Conservation (phyloP, 495 filamentous ascomycete species). For the Immersiella caudata region DNA sequence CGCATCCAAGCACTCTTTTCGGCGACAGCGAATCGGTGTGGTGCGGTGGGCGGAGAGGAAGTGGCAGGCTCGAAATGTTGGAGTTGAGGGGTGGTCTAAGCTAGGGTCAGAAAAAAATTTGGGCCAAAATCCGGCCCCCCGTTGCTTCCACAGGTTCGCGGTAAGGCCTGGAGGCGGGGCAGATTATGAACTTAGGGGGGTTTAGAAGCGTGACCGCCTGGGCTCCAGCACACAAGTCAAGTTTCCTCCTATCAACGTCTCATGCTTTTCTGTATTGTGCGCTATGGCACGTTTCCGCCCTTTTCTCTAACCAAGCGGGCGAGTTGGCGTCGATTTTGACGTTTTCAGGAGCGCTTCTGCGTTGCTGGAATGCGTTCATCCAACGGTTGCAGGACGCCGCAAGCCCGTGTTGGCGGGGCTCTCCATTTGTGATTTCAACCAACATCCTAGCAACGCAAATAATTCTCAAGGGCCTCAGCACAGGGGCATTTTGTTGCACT, state of each 20-base stretch:
- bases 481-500: too few species aligned
- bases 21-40: slow-evolving; percentile 12
- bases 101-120: slow-evolving; percentile 42
- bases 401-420: too few species aligned
- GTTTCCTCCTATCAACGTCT: neutral
- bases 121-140: slow-evolving; percentile 35
- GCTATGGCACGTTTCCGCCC: too few species aligned
- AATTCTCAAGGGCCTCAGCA: neutral
- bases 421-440: neutral
- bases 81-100: slow-evolving; percentile 27
- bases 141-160: slow-evolving; percentile 20
- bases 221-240: too few species aligned
- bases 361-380: neutral
- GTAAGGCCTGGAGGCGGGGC: slow-evolving; percentile 34
- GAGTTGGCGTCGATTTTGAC: too few species aligned
- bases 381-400: too few species aligned
- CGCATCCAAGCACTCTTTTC: slow-evolving; percentile 33
- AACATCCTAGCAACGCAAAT: neutral
- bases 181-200: slow-evolving; percentile 20
- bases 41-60: slow-evolving; percentile 22
- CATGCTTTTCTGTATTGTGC: neutral
- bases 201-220: too few species aligned
- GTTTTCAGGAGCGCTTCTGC: neutral
- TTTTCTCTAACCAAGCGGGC: too few species aligned
- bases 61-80: slow-evolving; percentile 29